phyloP scores from a whole-genome alignment of 352 stramenopile genomes.

The Globisporangium solare region DNA sequence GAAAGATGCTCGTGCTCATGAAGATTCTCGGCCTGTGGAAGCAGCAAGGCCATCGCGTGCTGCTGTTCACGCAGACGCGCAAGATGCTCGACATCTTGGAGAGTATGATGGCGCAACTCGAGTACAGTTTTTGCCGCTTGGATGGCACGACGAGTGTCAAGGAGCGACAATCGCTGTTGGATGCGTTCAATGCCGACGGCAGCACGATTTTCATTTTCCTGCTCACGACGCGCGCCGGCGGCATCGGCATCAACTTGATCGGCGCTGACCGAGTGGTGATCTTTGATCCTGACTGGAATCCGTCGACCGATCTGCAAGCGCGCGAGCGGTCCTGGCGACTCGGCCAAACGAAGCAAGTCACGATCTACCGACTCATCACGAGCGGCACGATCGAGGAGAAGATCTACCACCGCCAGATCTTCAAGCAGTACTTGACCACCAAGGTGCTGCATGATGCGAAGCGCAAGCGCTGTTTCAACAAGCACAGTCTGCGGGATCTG shows the following conservation, averaged over 20 bases:
- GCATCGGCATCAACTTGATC: slow-evolving; percentile 95
- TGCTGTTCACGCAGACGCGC: slow-evolving; percentile 97
- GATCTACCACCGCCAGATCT: slow-evolving; percentile 99
- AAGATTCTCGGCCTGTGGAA: slow-evolving; percentile 96
- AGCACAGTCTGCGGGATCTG: slow-evolving; percentile 94
- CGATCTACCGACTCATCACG: slow-evolving; percentile 91
- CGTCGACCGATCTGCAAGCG: slow-evolving; percentile 95
- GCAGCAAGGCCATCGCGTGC: slow-evolving; percentile 92
- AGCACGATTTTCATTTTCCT: slow-evolving; percentile 76
- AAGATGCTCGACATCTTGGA: slow-evolving; percentile 98
- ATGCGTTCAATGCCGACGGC: slow-evolving; percentile 93
- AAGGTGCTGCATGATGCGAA: slow-evolving; percentile 96
- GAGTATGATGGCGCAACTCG: slow-evolving; percentile 76
- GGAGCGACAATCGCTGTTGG: slow-evolving; percentile 91
- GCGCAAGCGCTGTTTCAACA: slow-evolving; percentile 95
- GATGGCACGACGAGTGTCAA: slow-evolving; percentile 96
- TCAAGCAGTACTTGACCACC: slow-evolving; percentile 98
- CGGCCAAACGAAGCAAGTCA: slow-evolving; percentile 83
- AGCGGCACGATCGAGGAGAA: slow-evolving; percentile 99
- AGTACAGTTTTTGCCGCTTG: slow-evolving; percentile 92
- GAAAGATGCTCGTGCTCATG: slow-evolving; percentile 96
- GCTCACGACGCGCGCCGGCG: slow-evolving; percentile 89
- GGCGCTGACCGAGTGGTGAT: slow-evolving; percentile 95
- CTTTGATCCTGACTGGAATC: slow-evolving; percentile 99
- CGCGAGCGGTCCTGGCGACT: slow-evolving; percentile 97